Evolutionary conservation across 108 stramenopile genomes (phyloP).

Genomic region (Skeletonema marinoi): DNA sequence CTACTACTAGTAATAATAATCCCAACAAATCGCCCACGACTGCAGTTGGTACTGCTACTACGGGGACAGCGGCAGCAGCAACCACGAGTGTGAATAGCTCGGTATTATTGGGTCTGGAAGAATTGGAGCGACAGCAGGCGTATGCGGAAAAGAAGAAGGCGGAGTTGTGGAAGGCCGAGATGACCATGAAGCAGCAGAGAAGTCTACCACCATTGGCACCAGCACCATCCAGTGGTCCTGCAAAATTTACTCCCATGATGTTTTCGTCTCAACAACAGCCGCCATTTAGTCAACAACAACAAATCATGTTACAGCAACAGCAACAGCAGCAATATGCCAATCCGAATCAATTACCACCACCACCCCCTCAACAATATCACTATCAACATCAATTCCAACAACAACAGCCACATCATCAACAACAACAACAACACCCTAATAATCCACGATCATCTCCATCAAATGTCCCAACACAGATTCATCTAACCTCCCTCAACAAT

Average conservation of each 20-base stretch:
- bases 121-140: slow-evolving; percentile 57
- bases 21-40: not conserved
- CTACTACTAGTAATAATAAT: not conserved
- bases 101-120: slow-evolving; percentile 45
- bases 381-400: not conserved
- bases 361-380: not conserved
- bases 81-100: slow-evolving; percentile 4
- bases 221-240: not conserved
- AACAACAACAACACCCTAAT: not conserved
- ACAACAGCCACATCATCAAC: not conserved
- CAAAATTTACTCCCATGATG: not conserved
- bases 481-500: not conserved
- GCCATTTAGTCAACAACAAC: not conserved
- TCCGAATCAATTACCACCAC: not conserved
- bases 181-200: slow-evolving; percentile 4
- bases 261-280: not conserved
- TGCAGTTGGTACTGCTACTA: not conserved
- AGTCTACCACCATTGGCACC: slow-evolving; percentile 23
- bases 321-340: not conserved
- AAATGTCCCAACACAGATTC: not conserved
- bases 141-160: slow-evolving; percentile 38
- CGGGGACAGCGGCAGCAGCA: not conserved
- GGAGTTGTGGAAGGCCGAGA: not conserved
- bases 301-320: not conserved
- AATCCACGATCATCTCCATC: not conserved